These are phyloP conservation scores for Delitschia confertaspora DNA, from an alignment of 495 filamentous ascomycete genomes.

Conservation along the genomic window DNA sequence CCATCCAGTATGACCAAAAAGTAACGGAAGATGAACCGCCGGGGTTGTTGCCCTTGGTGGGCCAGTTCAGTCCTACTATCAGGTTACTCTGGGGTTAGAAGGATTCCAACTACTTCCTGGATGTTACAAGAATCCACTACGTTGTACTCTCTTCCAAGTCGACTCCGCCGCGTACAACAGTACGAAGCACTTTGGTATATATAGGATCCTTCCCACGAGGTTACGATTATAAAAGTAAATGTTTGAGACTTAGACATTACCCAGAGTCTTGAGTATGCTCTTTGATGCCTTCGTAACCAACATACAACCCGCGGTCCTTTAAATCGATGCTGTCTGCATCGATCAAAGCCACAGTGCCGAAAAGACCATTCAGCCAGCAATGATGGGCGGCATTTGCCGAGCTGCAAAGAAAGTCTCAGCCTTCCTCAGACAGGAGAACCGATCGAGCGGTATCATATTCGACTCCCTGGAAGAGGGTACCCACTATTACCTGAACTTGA, in stretches of 20 bases:
- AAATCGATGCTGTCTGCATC: conserved; percentile 20
- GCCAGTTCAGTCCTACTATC: too few relatives aligned
- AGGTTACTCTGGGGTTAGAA: too few relatives aligned
- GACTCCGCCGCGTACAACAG: conserved; percentile 3
- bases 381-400: conserved; percentile 14
- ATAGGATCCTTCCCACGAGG: background rate
- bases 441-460: conserved; percentile 4
- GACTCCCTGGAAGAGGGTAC: conserved; percentile 5
- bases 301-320: background rate
- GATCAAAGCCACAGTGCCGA: conserved; percentile 7
- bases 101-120: conserved; percentile 10
- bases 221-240: background rate
- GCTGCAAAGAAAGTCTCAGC: conserved; percentile 10
- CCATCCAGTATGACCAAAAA: too few relatives aligned
- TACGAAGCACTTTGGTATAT: conserved; percentile 15
- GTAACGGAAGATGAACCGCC: too few relatives aligned
- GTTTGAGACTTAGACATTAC: background rate
- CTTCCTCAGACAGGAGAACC: conserved; percentile 7
- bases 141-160: conserved; percentile 8
- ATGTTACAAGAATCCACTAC: background rate
- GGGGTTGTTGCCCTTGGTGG: too few relatives aligned
- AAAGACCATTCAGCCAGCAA: conserved; percentile 5
- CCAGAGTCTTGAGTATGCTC: conserved; percentile 6
- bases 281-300: conserved; percentile 3
- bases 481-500: conserved; percentile 1